phyloP scores from a whole-genome alignment of 768 basidiomycete genomes.

The Rhodotorula taiwanensis region DNA sequence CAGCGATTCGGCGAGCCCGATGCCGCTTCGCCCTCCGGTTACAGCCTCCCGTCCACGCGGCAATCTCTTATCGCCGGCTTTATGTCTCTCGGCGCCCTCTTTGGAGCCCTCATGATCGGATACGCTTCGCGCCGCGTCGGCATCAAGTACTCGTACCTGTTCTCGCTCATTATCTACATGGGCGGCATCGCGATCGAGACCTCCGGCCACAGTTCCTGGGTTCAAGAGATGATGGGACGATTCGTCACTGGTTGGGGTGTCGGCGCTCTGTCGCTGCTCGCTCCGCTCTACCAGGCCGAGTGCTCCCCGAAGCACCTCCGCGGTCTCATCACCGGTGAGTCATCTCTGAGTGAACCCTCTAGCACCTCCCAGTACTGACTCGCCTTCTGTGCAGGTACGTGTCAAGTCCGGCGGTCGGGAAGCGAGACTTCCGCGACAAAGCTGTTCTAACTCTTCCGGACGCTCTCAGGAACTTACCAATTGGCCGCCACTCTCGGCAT shows the following conservation, averaged over 20 bases:
- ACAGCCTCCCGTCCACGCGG: slow-evolving; percentile 28
- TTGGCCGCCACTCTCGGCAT: slow-evolving; percentile 71
- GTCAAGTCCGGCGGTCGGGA: neutral
- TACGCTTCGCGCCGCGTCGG: slow-evolving; percentile 16
- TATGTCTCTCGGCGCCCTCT: slow-evolving; percentile 32
- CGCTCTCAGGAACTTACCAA: slow-evolving; percentile 58
- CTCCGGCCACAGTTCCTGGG: slow-evolving; percentile 18
- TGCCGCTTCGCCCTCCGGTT: slow-evolving; percentile 16
- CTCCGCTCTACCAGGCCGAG: slow-evolving; percentile 79
- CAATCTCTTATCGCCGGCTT: slow-evolving; percentile 36
- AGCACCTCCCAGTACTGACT: no score
- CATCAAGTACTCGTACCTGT: slow-evolving; percentile 29
- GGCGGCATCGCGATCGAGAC: slow-evolving; percentile 33
- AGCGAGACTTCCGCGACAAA: no score
- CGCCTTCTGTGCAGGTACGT: no score
- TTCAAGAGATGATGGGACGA: neutral
- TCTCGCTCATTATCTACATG: slow-evolving; percentile 33
- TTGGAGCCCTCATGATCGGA: slow-evolving; percentile 27
- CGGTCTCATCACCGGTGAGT: slow-evolving; percentile 67
- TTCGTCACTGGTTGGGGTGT: slow-evolving; percentile 28
- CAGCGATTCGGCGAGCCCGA: slow-evolving; percentile 32
- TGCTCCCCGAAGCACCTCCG: slow-evolving; percentile 80
- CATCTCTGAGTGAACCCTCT: neutral
- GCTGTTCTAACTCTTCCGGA: no score
- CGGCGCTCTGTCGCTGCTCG: slow-evolving; percentile 45